phyloP scores from a whole-genome alignment of 371 early-diverging fungal genomes.

The Neoconidiobolus thromboides region DNA sequence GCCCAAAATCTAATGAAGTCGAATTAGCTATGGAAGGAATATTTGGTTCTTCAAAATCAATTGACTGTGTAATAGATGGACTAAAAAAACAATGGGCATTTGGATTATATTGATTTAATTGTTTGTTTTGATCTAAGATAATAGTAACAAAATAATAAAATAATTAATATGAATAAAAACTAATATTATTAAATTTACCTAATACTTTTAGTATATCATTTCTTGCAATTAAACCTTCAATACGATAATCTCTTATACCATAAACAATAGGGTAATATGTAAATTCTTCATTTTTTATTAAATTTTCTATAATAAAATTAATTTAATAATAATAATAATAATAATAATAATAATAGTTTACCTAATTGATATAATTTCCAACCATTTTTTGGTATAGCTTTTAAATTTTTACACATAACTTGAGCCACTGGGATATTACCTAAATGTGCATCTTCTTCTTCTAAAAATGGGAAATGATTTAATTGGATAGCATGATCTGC shows the following conservation, averaged over 20 bases:
- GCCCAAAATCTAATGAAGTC: conserved; percentile 43
- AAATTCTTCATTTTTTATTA: conserved; percentile 27
- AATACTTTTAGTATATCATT: conserved; percentile 53
- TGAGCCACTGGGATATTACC: conserved; percentile 31
- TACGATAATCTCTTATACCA: conserved; percentile 27
- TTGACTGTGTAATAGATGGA: neutral
- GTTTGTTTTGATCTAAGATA: conserved; percentile 22
- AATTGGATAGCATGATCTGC: conserved; percentile 67
- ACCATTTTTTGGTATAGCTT: conserved; percentile 31
- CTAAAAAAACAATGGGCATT: conserved; percentile 34
- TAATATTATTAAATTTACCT: conserved; percentile 12
- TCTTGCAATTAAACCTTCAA: conserved; percentile 68
- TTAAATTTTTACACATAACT: conserved; percentile 36
- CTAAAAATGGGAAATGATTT: conserved; percentile 75
- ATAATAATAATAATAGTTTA: neutral
- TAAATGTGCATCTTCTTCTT: conserved; percentile 52
- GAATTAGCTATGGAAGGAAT: conserved; percentile 12
- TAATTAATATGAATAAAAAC: neutral
- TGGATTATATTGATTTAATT: conserved; percentile 22
- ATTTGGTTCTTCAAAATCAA: neutral
- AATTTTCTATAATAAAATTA: conserved; percentile 14
- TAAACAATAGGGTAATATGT: conserved; percentile 80
- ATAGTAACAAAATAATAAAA: neutral
- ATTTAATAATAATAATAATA: neutral
- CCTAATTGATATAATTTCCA: conserved; percentile 21